Conservation (phyloP, 306 rosid species). For the Dalbergia oliveri region DNA sequence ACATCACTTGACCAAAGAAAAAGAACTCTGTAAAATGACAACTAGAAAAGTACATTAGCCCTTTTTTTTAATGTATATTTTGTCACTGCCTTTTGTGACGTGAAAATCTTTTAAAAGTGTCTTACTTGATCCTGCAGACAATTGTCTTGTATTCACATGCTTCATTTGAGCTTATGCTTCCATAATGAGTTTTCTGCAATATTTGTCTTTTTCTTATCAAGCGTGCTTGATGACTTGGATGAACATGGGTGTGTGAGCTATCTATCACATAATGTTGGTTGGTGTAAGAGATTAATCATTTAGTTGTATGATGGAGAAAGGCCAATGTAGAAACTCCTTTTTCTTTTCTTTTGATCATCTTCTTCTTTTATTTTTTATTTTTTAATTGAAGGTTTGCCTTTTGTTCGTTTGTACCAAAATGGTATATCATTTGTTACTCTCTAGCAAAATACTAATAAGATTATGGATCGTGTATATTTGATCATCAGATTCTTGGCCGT, state of each 20-base stretch:
- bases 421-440: not conserved
- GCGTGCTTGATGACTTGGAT: conserved; percentile 15
- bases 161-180: not conserved
- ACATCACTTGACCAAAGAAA: not conserved
- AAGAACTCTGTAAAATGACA: not conserved
- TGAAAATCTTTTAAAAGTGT: not conserved
- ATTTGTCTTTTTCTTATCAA: not conserved
- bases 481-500: conserved; percentile 70
- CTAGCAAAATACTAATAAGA: not conserved
- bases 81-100: not conserved
- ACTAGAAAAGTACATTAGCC: not conserved
- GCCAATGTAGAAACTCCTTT: not conserved
- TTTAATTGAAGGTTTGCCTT: not conserved
- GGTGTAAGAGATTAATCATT: not conserved
- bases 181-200: too few species aligned
- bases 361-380: not conserved
- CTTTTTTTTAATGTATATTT: not conserved
- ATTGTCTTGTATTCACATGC: not conserved
- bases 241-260: not conserved
- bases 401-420: not conserved
- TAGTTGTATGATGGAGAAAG: not conserved
- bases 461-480: not conserved
- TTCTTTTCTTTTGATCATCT: not conserved
- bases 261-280: not conserved
- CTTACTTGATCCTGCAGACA: not conserved